Evolutionary conservation across 2,329 filamentous ascomycete genomes (phyloP).

Genomic region (Mycosphaerella arachidis): DNA sequence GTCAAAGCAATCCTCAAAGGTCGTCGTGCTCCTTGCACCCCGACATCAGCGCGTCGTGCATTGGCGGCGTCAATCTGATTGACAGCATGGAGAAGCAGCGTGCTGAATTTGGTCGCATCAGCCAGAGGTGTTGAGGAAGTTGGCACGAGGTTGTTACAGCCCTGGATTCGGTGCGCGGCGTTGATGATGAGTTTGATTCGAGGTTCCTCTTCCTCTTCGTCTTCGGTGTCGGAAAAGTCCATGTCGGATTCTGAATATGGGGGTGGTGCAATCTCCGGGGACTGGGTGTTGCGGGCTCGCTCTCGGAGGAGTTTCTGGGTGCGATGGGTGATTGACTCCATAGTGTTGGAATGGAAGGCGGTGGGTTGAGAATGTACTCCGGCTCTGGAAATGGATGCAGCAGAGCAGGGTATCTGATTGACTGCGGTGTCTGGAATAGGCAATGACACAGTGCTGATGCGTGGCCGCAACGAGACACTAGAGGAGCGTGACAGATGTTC

Average conservation of each 20-base stretch:
- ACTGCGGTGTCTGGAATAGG: constrained; percentile 6
- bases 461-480: background rate
- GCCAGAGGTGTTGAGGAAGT: constrained; percentile 35
- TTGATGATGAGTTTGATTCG: constrained; percentile 48
- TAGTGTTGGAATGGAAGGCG: constrained; percentile 2
- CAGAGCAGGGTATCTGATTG: background rate
- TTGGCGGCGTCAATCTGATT: constrained; percentile 34
- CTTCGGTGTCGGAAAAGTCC: constrained; percentile 18
- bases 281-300: constrained; percentile 17
- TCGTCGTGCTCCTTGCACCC: constrained; percentile 34
- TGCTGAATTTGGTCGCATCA: constrained; percentile 42
- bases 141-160: constrained; percentile 49
- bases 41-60: constrained; percentile 20
- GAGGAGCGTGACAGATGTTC: background rate
- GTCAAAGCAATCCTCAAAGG: constrained; percentile 46
- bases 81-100: constrained; percentile 45
- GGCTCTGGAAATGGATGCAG: background rate
- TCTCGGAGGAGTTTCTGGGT: constrained; percentile 24
- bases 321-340: constrained; percentile 24
- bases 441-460: background rate
- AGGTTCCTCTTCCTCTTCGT: constrained; percentile 14
- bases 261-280: constrained; percentile 19
- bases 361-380: background rate
- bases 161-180: constrained; percentile 45
- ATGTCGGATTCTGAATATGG: constrained; percentile 19